These are phyloP conservation scores for Metarhizium guizhouense DNA, from an alignment of 2,329 filamentous ascomycete species.

Conservation along the genomic window DNA sequence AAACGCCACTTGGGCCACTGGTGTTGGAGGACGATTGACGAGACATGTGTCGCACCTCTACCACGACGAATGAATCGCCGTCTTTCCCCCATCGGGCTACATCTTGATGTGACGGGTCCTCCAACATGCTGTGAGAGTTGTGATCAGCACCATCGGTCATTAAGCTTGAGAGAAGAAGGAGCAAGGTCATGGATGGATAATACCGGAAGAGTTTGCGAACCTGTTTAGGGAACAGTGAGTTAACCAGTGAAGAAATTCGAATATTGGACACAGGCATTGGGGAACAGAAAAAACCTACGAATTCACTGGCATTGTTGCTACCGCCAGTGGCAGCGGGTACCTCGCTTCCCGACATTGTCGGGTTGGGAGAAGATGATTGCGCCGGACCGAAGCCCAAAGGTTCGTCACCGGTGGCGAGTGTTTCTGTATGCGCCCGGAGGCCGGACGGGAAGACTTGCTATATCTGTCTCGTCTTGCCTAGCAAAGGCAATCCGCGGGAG, in stretches of 20 bases:
- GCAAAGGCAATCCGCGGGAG: neutral
- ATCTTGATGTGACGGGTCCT: constrained; percentile 84
- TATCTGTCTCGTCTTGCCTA: neutral
- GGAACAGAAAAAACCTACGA: constrained; percentile 52
- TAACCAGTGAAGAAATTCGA: neutral
- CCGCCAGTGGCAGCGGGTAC: constrained; percentile 26
- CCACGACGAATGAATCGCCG: constrained; percentile 91
- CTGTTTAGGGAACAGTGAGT: constrained; percentile 33
- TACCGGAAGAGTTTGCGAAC: constrained; percentile 99
- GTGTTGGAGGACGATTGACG: neutral
- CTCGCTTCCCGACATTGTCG: constrained; percentile 25
- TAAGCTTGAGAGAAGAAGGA: neutral
- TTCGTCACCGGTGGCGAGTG: neutral
- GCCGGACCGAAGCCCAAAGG: neutral
- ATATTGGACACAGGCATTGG: neutral
- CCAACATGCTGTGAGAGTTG: constrained; percentile 57
- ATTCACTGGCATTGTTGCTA: constrained; percentile 84
- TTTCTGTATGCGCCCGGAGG: neutral
- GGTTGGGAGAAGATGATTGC: neutral
- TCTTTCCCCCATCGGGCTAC: constrained; percentile 95
- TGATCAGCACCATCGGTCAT: constrained; percentile 5
- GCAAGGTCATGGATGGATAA: constrained; percentile 7
- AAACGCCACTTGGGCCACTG: neutral
- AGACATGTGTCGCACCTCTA: constrained; percentile 59
- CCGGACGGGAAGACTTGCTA: neutral